phyloP scores from a whole-genome alignment of 805 yeast genomes.

The Barnettozyma populi region DNA sequence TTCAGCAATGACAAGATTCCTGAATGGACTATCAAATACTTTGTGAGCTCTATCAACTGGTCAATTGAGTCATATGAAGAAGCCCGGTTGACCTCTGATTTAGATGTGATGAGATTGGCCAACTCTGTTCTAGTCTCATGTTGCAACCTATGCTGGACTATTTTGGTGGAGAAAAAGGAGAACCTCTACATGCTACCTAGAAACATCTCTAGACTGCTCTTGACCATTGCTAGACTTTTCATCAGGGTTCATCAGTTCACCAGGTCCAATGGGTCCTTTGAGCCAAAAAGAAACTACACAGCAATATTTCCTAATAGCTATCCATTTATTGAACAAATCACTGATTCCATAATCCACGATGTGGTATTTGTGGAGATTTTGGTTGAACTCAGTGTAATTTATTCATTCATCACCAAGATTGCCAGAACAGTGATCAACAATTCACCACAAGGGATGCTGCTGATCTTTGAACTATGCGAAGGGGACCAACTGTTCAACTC shows the following conservation, averaged over 20 bases:
- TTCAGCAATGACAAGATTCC: slow-evolving; percentile 25
- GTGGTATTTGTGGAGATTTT: slow-evolving; percentile 66
- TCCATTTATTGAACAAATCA: slow-evolving; percentile 60
- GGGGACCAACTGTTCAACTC: slow-evolving; percentile 37
- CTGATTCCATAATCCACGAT: slow-evolving; percentile 71
- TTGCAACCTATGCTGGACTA: slow-evolving; percentile 35
- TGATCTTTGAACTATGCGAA: slow-evolving; percentile 33
- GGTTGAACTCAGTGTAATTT: slow-evolving; percentile 61
- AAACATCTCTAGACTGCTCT: slow-evolving; percentile 47
- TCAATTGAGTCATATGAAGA: slow-evolving; percentile 51
- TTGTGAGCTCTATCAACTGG: slow-evolving; percentile 47
- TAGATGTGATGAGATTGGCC: slow-evolving; percentile 61
- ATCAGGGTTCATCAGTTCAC: slow-evolving; percentile 47
- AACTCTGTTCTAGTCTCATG: slow-evolving; percentile 51
- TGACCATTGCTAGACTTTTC: slow-evolving; percentile 47
- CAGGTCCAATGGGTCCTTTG: slow-evolving; percentile 35
- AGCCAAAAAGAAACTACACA: slow-evolving; percentile 60
- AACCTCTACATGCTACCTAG: slow-evolving; percentile 36
- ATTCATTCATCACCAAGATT: slow-evolving; percentile 48
- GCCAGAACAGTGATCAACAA: slow-evolving; percentile 32
- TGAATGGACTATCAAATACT: slow-evolving; percentile 38
- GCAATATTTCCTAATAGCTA: slow-evolving; percentile 60
- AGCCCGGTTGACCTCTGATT: slow-evolving; percentile 34
- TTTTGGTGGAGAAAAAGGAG: slow-evolving; percentile 28
- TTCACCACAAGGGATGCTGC: slow-evolving; percentile 39